Evolutionary conservation across 345 rosid genomes (phyloP).

Genomic region (Acer campestre): DNA sequence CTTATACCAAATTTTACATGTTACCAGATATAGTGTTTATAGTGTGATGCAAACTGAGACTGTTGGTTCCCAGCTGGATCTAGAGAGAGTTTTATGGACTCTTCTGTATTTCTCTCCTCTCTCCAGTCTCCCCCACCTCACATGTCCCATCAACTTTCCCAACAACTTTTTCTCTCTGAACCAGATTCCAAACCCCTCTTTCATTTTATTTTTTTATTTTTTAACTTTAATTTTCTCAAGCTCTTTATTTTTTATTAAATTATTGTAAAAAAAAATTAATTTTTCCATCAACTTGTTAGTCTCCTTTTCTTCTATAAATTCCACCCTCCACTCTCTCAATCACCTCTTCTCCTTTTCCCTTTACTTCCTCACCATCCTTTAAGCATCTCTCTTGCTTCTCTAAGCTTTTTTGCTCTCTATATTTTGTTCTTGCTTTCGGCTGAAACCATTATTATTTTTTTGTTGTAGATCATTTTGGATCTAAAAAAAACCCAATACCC

Average conservation of each 20-base stretch:
- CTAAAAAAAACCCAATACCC: constrained; percentile 15
- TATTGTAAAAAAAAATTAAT: too few relatives aligned
- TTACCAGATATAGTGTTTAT: too few relatives aligned
- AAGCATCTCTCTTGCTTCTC: constrained; percentile 16
- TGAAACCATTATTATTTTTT: constrained; percentile 10
- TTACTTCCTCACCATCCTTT: constrained; percentile 6
- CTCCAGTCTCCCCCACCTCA: constrained; percentile 27
- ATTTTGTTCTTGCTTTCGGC: constrained; percentile 9
- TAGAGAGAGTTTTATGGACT: constrained; percentile 26
- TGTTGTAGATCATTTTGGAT: constrained; percentile 5
- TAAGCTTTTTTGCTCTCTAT: background rate
- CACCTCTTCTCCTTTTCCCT: constrained; percentile 24
- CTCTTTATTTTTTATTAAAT: too few relatives aligned
- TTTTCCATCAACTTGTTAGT: constrained; percentile 21
- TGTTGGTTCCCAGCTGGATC: constrained; percentile 56
- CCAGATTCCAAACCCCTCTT: constrained; percentile 28
- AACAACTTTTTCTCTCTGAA: constrained; percentile 5
- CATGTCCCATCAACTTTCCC: constrained; percentile 52
- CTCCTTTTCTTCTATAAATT: constrained; percentile 53
- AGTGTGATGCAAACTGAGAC: constrained; percentile 9
- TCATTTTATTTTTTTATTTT: background rate
- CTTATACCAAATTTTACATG: too few relatives aligned
- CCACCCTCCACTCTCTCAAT: background rate
- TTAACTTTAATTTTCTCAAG: background rate
- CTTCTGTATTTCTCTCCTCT: background rate